These are phyloP conservation scores for Penicillium sp. DNA, from an alignment of 2,329 filamentous ascomycete genomes.

Conservation along the genomic window DNA sequence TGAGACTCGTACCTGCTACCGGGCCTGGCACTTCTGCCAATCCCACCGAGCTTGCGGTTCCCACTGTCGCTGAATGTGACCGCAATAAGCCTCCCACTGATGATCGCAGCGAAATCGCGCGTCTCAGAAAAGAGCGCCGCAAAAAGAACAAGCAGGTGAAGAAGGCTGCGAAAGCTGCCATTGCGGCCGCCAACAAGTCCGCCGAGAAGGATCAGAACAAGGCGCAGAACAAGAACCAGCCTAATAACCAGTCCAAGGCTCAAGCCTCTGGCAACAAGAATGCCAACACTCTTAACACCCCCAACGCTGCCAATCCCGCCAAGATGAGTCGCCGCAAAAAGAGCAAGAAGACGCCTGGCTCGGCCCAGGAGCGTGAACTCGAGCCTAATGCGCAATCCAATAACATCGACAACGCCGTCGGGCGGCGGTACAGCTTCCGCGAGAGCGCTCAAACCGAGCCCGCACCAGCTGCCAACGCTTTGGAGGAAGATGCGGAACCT, in stretches of 20 bases:
- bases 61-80: not conserved
- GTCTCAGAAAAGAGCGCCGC: constrained; percentile 17
- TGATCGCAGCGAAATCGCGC: constrained; percentile 6
- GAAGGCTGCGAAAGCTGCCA: constrained; percentile 13
- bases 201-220: not conserved
- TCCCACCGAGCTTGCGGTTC: not conserved
- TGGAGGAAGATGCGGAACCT: not conserved
- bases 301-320: not conserved
- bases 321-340: constrained; percentile 1
- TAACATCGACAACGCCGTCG: not conserved
- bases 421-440: not conserved
- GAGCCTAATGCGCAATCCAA: not conserved
- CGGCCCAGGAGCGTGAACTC: not conserved
- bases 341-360: not conserved
- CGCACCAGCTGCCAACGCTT: not conserved
- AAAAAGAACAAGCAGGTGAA: constrained; percentile 31
- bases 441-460: not conserved
- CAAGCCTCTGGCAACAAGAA: not conserved
- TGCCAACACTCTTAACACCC: not conserved
- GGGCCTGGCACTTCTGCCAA: not conserved
- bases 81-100: too few relatives aligned
- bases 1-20: constrained; percentile 8
- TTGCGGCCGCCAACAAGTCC: not conserved
- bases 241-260: not conserved
- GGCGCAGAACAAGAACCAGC: not conserved